phyloP scores from a whole-genome alignment of 2,329 filamentous ascomycete species.

The Monilinia aucupariae region DNA sequence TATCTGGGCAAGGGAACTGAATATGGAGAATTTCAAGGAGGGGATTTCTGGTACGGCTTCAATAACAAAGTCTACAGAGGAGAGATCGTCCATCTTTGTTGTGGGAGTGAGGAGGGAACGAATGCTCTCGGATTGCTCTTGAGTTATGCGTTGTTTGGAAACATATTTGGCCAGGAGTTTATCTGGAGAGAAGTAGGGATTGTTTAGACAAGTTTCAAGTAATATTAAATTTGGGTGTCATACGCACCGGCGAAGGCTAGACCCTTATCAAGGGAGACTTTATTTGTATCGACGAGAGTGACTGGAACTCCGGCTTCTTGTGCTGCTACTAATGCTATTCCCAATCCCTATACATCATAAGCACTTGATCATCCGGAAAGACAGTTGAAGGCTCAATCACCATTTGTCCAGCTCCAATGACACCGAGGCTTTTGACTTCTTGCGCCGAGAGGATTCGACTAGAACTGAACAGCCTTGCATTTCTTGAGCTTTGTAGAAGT shows the following conservation, averaged over 20 bases:
- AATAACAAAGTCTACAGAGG: conserved; percentile 90
- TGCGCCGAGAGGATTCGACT: conserved; percentile 54
- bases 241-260: conserved; percentile 73
- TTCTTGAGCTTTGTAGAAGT: conserved; percentile 24
- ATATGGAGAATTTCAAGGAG: conserved; percentile 81
- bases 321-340: conserved; percentile 91
- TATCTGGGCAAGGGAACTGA: conserved; percentile 73
- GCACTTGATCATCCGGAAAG: background rate
- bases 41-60: conserved; percentile 94
- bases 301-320: conserved; percentile 79
- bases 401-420: conserved; percentile 95
- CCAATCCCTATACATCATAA: conserved; percentile 62
- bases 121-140: conserved; percentile 70
- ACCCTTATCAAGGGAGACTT: conserved; percentile 82
- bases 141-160: conserved; percentile 75
- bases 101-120: conserved; percentile 64
- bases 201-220: background rate
- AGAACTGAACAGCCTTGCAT: conserved; percentile 61
- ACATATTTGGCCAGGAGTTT: conserved; percentile 93
- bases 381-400: conserved; percentile 42
- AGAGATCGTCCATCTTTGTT: conserved; percentile 70
- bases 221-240: background rate
- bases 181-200: conserved; percentile 45
- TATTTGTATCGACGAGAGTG: conserved; percentile 75
- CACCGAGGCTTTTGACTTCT: conserved; percentile 81